A percentile compares a stretch with the other conserved stretches of the same genome.
Evolutionary conservation across 148 eudicot species (phyloP).

Genomic region (Rhododendron ferrugineum): DNA sequence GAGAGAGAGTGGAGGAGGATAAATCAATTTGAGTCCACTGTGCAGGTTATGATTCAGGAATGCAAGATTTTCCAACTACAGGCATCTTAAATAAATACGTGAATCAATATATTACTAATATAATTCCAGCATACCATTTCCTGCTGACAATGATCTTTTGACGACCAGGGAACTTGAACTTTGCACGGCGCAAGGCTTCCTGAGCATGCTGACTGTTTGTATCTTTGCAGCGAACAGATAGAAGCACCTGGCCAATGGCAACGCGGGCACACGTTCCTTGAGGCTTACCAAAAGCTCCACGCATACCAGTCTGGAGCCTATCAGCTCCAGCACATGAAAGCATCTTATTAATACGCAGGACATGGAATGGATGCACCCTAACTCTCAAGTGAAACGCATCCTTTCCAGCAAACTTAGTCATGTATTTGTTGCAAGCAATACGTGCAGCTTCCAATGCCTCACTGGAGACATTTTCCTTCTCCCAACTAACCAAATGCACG

Average conservation of each 20-base stretch:
- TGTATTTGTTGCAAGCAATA: conserved; percentile 59
- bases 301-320: conserved; percentile 68
- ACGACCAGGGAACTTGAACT: conserved; percentile 61
- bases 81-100: background rate
- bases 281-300: conserved; percentile 66
- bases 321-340: conserved; percentile 69
- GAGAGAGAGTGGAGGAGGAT: background rate
- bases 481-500: conserved; percentile 52
- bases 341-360: conserved; percentile 62
- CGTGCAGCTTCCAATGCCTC: conserved; percentile 60
- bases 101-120: background rate
- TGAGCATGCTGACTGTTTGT: conserved; percentile 40
- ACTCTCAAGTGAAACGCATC: conserved; percentile 59
- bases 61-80: background rate
- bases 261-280: conserved; percentile 55
- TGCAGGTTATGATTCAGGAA: background rate
- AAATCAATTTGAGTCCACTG: background rate
- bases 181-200: conserved; percentile 53
- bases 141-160: conserved; percentile 57
- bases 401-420: conserved; percentile 59
- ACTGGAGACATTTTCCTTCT: conserved; percentile 53
- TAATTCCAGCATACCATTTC: conserved; percentile 35
- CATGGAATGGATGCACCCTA: conserved; percentile 64
- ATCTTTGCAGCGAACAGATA: conserved; percentile 55
- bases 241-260: conserved; percentile 55